Conservation (phyloP, 2,329 filamentous ascomycete genomes). For the Microcyclospora tardicrescens region DNA sequence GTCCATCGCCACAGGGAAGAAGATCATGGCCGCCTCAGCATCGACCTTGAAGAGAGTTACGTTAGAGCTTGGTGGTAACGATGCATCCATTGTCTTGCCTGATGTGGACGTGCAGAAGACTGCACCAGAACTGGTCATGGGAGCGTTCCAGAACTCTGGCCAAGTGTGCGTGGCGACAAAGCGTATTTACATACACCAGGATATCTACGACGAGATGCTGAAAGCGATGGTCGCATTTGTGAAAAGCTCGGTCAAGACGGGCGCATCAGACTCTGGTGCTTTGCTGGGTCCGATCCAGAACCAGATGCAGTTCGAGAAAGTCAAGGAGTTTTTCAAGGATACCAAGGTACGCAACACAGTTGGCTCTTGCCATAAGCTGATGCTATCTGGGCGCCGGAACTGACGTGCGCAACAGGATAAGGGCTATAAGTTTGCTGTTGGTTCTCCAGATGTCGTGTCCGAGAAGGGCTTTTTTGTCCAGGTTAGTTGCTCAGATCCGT, state of each 20-base stretch:
- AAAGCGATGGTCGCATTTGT: constrained; percentile 34
- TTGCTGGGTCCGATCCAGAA: constrained; percentile 48
- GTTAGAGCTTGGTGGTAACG: constrained; percentile 50
- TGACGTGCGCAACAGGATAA: constrained; percentile 11
- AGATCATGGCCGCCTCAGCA: constrained; percentile 44
- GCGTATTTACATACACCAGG: constrained; percentile 45
- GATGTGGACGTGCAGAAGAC: constrained; percentile 44
- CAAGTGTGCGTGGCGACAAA: constrained; percentile 44
- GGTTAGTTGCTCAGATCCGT: too few species aligned
- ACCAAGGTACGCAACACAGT: constrained; percentile 13
- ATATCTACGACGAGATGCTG: constrained; percentile 38
- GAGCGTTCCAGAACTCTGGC: constrained; percentile 45
- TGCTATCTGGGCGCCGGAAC: not conserved
- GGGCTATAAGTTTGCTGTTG: constrained; percentile 40
- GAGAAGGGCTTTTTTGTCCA: constrained; percentile 30
- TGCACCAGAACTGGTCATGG: constrained; percentile 37
- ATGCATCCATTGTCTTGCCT: constrained; percentile 45
- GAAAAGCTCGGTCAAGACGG: constrained; percentile 31
- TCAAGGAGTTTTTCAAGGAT: constrained; percentile 30
- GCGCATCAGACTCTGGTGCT: constrained; percentile 27
- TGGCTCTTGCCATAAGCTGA: not conserved
- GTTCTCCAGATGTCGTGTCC: constrained; percentile 35
- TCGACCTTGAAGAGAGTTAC: constrained; percentile 48
- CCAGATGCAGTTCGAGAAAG: constrained; percentile 42
- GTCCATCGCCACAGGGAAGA: constrained; percentile 47